A percentile compares a stretch with the other conserved stretches of the same genome.
These are phyloP conservation scores for Chalciporus pseudorubinellus DNA, from an alignment of 768 basidiomycete genomes.

Conservation along the genomic window DNA sequence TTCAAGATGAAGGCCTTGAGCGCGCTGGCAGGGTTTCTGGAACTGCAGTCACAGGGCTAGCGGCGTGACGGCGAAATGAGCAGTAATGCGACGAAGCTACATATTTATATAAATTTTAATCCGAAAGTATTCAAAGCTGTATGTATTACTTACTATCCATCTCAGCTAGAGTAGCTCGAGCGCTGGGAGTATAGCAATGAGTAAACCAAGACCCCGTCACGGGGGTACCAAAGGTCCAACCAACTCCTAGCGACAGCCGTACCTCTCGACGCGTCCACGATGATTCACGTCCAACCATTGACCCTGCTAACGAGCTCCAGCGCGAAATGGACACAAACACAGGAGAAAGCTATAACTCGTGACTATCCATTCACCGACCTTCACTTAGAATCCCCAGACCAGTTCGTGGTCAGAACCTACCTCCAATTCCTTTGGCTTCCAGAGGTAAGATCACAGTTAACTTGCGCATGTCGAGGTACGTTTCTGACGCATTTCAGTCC, in stretches of 20 bases:
- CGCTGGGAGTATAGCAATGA: not conserved
- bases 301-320: constrained; percentile 22
- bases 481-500: constrained; percentile 44
- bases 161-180: too few species aligned
- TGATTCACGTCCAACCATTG: constrained; percentile 19
- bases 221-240: not conserved
- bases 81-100: not conserved
- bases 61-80: not conserved
- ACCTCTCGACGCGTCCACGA: constrained; percentile 7
- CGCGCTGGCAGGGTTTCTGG: constrained; percentile 58
- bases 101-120: not conserved
- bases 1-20: constrained; percentile 71
- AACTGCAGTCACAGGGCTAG: constrained; percentile 7
- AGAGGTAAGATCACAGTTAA: constrained; percentile 43
- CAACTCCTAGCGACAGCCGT: not conserved
- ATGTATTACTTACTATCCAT: too few species aligned
- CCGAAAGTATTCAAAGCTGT: not conserved
- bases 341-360: constrained; percentile 54
- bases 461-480: not conserved
- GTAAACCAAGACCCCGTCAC: not conserved
- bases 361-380: constrained; percentile 55
- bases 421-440: constrained; percentile 79
- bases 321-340: constrained; percentile 52
- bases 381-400: constrained; percentile 46
- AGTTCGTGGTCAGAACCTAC: constrained; percentile 62